phyloP scores from a whole-genome alignment of 225 moss, liverwort and hornwort species.

The Marchantia polymorpha region DNA sequence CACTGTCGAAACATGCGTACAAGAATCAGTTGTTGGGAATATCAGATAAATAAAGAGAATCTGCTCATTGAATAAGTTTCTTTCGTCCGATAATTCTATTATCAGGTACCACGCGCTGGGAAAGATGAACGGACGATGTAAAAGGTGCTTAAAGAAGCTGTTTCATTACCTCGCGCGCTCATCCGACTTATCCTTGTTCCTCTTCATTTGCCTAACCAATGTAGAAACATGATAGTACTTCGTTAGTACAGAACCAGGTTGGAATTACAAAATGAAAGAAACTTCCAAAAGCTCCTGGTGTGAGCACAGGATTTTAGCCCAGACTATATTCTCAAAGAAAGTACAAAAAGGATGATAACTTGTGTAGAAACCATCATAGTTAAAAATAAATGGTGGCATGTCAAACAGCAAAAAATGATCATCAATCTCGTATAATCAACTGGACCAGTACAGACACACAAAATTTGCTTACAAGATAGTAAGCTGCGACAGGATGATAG shows the following conservation, averaged over 20 bases:
- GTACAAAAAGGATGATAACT: neutral
- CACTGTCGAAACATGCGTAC: neutral
- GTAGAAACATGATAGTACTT: neutral
- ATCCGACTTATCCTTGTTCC: constrained; percentile 25
- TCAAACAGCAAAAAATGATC: neutral
- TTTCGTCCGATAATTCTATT: no score
- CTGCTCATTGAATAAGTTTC: no score
- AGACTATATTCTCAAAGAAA: neutral
- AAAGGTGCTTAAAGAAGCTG: neutral
- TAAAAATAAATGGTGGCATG: no score
- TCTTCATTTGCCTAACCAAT: constrained; percentile 41
- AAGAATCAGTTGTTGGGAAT: no score
- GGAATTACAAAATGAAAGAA: neutral
- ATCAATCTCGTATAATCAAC: neutral
- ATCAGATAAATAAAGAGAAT: no score
- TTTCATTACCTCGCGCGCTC: constrained; percentile 22
- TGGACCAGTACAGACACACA: neutral
- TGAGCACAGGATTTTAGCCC: no score
- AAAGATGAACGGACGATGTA: no score
- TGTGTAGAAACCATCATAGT: no score
- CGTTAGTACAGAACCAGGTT: no score
- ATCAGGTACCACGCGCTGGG: no score
- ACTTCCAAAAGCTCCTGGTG: no score
- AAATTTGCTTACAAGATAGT: neutral
- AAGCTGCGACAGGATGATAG: neutral